Evolutionary conservation across 2,329 filamentous ascomycete genomes (phyloP).

Genomic region (Claviceps maximensis): DNA sequence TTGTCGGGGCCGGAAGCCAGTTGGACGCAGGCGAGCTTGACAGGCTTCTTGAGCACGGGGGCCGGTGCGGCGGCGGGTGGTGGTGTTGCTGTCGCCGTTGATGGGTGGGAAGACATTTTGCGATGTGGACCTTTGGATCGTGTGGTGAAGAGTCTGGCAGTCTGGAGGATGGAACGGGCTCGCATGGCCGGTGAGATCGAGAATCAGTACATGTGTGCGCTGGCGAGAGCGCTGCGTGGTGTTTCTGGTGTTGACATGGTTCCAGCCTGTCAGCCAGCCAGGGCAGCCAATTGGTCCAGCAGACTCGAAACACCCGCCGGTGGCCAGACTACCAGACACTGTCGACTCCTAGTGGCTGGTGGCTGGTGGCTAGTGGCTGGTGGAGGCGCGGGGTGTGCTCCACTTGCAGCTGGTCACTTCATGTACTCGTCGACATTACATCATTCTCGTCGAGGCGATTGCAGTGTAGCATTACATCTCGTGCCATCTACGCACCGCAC

Average conservation of each 20-base stretch:
- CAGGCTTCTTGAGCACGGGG: constrained; percentile 54
- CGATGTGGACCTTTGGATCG: background rate
- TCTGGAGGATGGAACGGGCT: background rate
- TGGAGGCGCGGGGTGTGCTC: no score
- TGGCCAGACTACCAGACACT: no score
- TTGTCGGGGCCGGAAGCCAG: constrained; percentile 76
- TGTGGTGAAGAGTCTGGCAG: background rate
- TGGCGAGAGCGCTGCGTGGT: background rate
- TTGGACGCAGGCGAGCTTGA: constrained; percentile 74
- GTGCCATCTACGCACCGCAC: no score
- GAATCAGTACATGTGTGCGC: background rate
- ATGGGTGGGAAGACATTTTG: constrained; percentile 1
- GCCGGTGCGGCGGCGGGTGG: constrained; percentile 3
- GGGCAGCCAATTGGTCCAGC: no score
- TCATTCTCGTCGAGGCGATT: no score
- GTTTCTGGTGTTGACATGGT: background rate
- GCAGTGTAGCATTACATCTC: no score
- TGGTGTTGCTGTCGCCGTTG: background rate
- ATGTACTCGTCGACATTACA: no score
- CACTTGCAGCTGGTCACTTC: no score
- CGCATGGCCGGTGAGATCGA: constrained; percentile 2
- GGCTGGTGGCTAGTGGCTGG: no score
- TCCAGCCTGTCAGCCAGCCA: no score
- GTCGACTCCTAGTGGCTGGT: no score
- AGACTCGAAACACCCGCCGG: no score